Base-by-base conservation (phyloP, 2,329 filamentous ascomycete genomes). In the Septoria petroselini region DNA sequence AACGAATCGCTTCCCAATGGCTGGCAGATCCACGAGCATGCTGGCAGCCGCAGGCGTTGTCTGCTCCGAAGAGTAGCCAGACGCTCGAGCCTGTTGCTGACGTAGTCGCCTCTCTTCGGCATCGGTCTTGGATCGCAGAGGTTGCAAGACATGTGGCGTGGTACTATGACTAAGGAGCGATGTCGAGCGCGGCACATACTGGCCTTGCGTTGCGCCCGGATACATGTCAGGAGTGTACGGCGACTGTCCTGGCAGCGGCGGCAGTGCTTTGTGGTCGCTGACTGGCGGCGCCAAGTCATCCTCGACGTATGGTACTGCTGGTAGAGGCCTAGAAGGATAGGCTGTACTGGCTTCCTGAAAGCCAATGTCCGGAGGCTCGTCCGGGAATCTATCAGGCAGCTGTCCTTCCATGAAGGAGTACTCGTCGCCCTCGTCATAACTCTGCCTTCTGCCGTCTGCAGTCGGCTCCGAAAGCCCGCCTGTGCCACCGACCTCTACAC, bases 351-450 rank as follows among this genome's bases (percentile, higher is more conserved):
- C 88, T 14, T 91, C 91, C 62, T 97, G 90, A 67, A 94, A 98
- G 66, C 95, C 95, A 65, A 97, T 83, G 61, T 95, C 93, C 14
- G 86, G 87, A 54, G 89, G 88, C 48, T 90, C 88, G 64, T 65
- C 61, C 27, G 64, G 60, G 47, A 64, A 64, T 25, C 58, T 62
- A 50, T 70, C 68, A 7, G 68, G 67, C 23, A 71, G 59, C 25
- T 65, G 60, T n/a, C 65, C 65, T 39, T 76, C 71, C 57, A 68
- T 73, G 29, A 76, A 63, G 4, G 66, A 68, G 38, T 70, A 78
- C 67, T 97, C 93, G 59, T 96, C 93, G 1, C 88, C 91, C 65
- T 95, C 89, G 60, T 97, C 91, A 61, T 93, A 96, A 70, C 90
- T 96, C 62, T 90, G 76, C 53, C 89, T 81, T 58, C 90, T 73